Percentiles rank a stretch among this genome's conserved stretches.
Evolutionary conservation across 2,329 filamentous ascomycete species (phyloP).

Genomic region (Pseudonectria buxi): DNA sequence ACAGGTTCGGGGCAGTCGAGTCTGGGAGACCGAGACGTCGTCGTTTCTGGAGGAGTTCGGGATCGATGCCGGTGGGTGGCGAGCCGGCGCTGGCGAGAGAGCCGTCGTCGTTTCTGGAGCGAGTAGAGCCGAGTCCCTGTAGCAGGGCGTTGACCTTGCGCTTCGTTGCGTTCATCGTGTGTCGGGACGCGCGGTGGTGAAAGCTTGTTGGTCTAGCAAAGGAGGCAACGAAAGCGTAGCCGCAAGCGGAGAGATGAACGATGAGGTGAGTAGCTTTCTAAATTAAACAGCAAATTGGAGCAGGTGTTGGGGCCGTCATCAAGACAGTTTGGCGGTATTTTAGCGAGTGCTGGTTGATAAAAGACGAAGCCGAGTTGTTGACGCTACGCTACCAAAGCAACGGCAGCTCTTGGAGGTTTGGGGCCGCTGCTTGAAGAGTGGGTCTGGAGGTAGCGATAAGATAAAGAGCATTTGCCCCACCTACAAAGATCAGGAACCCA

Average conservation of each 20-base stretch:
- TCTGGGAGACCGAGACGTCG: slow-evolving; percentile 42
- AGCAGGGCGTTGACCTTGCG: slow-evolving; percentile 74
- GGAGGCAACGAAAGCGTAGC: too few species aligned
- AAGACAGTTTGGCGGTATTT: too few species aligned
- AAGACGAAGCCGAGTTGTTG: too few species aligned
- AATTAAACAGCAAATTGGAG: too few species aligned
- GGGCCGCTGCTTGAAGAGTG: too few species aligned
- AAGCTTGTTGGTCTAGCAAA: too few species aligned
- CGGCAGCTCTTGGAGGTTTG: too few species aligned
- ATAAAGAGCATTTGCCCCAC: slow-evolving; percentile 19
- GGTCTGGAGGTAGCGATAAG: not conserved
- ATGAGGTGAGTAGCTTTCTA: too few species aligned
- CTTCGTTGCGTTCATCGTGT: slow-evolving; percentile 67
- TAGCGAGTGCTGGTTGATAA: too few species aligned
- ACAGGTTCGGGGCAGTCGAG: slow-evolving; percentile 29
- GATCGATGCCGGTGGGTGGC: slow-evolving; percentile 19
- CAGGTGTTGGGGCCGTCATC: too few species aligned
- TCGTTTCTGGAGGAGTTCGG: slow-evolving; percentile 45
- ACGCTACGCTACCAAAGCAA: too few species aligned
- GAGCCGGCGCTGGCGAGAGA: slow-evolving; percentile 1
- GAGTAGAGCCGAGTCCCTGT: slow-evolving; percentile 52
- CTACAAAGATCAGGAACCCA: slow-evolving; percentile 8
- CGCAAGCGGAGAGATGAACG: too few species aligned
- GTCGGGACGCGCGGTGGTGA: not conserved
- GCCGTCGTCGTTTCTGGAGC: slow-evolving; percentile 10